phyloP scores from a whole-genome alignment of 2,329 filamentous ascomycete genomes.

The Apiospora rasikravindrae region DNA sequence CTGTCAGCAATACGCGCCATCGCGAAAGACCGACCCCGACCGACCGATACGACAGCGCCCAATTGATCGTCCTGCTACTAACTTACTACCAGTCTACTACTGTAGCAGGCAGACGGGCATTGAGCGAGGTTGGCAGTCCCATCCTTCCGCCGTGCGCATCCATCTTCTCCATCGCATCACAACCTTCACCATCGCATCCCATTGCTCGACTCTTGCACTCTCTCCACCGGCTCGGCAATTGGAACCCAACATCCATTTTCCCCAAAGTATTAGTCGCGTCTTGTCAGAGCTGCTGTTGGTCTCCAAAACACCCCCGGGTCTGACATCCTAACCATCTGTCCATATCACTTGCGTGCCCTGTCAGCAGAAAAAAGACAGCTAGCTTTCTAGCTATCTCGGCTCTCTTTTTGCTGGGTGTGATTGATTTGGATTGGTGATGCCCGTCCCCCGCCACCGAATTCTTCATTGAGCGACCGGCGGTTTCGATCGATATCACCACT shows the following conservation, averaged over 20 bases:
- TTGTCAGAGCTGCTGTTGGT: not conserved
- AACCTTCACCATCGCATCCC: slow-evolving; percentile 3
- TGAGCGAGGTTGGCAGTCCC: slow-evolving; percentile 12
- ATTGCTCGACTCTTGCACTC: not conserved
- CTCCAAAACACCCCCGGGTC: not conserved
- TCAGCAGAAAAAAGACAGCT: slow-evolving; percentile 6
- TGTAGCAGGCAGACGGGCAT: slow-evolving; percentile 4
- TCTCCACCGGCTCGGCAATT: slow-evolving; percentile 16
- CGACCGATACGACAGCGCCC: slow-evolving; percentile 9
- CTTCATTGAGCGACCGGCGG: slow-evolving; percentile 4
- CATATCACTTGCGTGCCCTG: not conserved
- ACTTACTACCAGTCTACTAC: not conserved
- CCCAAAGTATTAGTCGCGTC: not conserved
- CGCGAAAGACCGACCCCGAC: slow-evolving; percentile 10
- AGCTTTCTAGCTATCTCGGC: not conserved
- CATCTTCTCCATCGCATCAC: slow-evolving; percentile 12
- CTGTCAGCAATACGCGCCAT: slow-evolving; percentile 15
- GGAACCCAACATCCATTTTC: slow-evolving; percentile 14
- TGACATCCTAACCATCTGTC: not conserved
- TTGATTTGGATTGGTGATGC: slow-evolving; percentile 19
- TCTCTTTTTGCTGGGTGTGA: not conserved
- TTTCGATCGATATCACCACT: slow-evolving; percentile 17
- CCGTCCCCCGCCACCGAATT: slow-evolving; percentile 21
- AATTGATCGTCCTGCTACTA: not conserved
- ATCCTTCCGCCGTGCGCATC: not conserved